Percentiles rank a stretch among this genome's conserved stretches.
These are phyloP conservation scores for Boletus sp. DNA, from an alignment of 768 basidiomycete species.

Conservation along the genomic window DNA sequence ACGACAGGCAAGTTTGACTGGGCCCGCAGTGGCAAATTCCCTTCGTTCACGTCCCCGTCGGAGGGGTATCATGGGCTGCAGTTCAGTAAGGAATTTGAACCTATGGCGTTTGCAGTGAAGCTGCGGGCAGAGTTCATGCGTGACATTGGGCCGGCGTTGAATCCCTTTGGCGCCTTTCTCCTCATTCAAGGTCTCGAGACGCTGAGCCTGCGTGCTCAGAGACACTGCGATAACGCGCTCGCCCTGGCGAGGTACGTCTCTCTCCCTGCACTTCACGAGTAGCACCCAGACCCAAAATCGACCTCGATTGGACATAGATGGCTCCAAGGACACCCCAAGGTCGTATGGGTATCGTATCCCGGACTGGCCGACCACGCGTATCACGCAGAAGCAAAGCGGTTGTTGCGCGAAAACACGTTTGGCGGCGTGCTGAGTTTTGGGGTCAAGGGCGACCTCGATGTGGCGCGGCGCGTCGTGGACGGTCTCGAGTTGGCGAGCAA, in stretches of 20 bases:
- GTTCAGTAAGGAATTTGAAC: constrained; percentile 65
- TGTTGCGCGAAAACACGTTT: constrained; percentile 6
- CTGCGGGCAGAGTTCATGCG: constrained; percentile 63
- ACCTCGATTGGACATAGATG: constrained; percentile 4
- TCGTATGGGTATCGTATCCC: constrained; percentile 18
- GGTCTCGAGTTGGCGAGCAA: constrained; percentile 37
- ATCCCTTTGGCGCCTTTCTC: constrained; percentile 73
- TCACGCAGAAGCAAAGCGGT: constrained; percentile 8
- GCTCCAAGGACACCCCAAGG: constrained; percentile 11
- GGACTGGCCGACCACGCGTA: constrained; percentile 11
- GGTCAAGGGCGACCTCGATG: background rate
- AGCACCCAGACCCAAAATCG: too few relatives aligned
- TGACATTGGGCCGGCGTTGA: constrained; percentile 63
- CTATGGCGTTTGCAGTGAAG: constrained; percentile 62
- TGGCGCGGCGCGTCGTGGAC: constrained; percentile 36
- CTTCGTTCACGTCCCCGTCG: constrained; percentile 68
- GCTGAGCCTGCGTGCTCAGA: constrained; percentile 64
- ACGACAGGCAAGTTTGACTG: constrained; percentile 59
- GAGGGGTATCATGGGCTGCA: constrained; percentile 75
- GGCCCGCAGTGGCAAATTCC: constrained; percentile 65
- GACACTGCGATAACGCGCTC: constrained; percentile 71
- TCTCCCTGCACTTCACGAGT: background rate
- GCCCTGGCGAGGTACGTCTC: constrained; percentile 51
- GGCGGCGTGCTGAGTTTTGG: constrained; percentile 20
- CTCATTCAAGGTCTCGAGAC: constrained; percentile 81